These are phyloP conservation scores for Nakaseomyces bracarensis DNA, from an alignment of 1,139 yeast species.

Conservation along the genomic window DNA sequence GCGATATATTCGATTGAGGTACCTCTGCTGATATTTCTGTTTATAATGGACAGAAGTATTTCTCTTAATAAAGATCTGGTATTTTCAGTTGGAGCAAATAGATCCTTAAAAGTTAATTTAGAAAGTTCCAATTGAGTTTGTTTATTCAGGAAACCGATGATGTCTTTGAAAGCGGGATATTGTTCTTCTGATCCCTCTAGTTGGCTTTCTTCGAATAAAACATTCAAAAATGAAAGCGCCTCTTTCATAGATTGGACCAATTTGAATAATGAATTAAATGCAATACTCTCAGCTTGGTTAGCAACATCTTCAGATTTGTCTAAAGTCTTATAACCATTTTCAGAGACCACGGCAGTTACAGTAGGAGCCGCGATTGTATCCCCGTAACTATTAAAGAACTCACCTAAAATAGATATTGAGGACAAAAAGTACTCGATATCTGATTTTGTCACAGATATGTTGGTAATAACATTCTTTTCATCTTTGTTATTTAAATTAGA, in stretches of 20 bases:
- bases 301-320: conserved; percentile 42
- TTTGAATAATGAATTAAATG: conserved; percentile 69
- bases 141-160: conserved; percentile 59
- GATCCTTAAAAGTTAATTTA: conserved; percentile 59
- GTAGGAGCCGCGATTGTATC: conserved; percentile 42
- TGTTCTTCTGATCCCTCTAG: conserved; percentile 36
- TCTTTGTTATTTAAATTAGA: conserved; percentile 13
- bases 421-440: conserved; percentile 62
- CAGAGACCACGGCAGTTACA: conserved; percentile 22
- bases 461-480: conserved; percentile 20
- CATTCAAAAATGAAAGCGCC: conserved; percentile 78
- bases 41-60: conserved; percentile 78
- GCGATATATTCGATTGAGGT: conserved; percentile 89
- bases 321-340: conserved; percentile 11
- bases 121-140: conserved; percentile 63
- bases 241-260: conserved; percentile 76
- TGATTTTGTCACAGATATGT: conserved; percentile 38
- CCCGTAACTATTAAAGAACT: conserved; percentile 49
- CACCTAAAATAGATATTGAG: conserved; percentile 47
- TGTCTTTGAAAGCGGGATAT: conserved; percentile 45
- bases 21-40: conserved; percentile 83
- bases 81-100: conserved; percentile 57
- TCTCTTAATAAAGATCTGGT: conserved; percentile 75
- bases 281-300: conserved; percentile 85
- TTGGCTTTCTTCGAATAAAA: conserved; percentile 67